phyloP scores from a whole-genome alignment of 306 rosid genomes.

The Vigna radiata region DNA sequence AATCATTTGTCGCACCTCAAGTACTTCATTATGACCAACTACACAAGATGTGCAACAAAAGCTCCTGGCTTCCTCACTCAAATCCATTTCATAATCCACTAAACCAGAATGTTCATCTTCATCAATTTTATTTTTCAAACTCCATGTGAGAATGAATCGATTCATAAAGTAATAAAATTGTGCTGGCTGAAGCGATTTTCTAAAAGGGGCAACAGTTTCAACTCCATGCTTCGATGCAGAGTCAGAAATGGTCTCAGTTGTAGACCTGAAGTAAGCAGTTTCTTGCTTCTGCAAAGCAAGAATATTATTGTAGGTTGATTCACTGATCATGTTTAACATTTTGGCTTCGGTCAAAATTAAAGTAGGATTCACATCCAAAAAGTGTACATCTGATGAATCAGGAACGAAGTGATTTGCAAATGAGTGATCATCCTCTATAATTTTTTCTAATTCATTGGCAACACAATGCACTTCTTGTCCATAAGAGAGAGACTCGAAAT shows the following conservation, averaged over 20 bases:
- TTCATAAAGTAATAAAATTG: constrained; percentile 75
- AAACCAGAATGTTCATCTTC: constrained; percentile 41
- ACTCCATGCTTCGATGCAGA: constrained; percentile 47
- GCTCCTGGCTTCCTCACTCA: constrained; percentile 12
- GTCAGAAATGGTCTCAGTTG: constrained; percentile 48
- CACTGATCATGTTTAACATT: constrained; percentile 65
- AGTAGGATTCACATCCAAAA: constrained; percentile 64
- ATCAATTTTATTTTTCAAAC: constrained; percentile 48
- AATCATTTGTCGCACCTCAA: constrained; percentile 70
- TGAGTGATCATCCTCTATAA: constrained; percentile 62
- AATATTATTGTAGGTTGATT: constrained; percentile 61
- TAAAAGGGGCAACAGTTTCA: constrained; percentile 43
- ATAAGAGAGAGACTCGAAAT: constrained; percentile 43
- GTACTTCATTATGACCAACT: constrained; percentile 42
- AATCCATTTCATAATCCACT: constrained; percentile 39
- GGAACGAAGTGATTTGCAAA: constrained; percentile 52
- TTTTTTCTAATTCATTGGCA: constrained; percentile 53
- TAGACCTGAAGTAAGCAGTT: constrained; percentile 67
- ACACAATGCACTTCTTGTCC: constrained; percentile 41
- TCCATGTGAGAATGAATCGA: constrained; percentile 79
- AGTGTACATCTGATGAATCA: constrained; percentile 70
- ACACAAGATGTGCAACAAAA: constrained; percentile 52
- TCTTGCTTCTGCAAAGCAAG: constrained; percentile 71
- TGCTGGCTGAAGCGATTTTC: constrained; percentile 61
- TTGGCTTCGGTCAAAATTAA: constrained; percentile 74